Evolutionary conservation across 176 grass and related monocot species (phyloP), one percentile per base, ranked within the genome.

Genomic region (Triticum timopheevii): DNA sequence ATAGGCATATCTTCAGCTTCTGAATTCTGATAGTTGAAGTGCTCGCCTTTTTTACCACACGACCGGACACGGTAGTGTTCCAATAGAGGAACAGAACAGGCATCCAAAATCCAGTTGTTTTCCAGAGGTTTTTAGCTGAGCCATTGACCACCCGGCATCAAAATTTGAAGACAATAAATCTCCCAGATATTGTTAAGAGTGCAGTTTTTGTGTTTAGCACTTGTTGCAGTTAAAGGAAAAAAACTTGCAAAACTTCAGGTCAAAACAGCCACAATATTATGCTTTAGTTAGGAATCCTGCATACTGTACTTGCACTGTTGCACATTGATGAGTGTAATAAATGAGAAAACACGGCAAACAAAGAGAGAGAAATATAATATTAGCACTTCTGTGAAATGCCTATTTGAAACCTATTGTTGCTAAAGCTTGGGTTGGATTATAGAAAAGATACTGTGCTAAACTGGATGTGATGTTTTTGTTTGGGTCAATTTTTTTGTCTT

Each of bases 311-410:
- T 44, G 28, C 42, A 45, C 42, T 45, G 12, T 47, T 47, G 44
- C 10, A n/a, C 68, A 67, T 42, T 66, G 25, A 74, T 66, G 17
- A 66, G 42, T 58, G 35, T 74, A 69, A 75, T 73, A 80, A 84
- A 85, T 23, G 4, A 30, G 65, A 80, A 20, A 62, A 54, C 25
- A 76, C 7, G 19, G 25, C 24, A n/a, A 81, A 82, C 10, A 16
- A 4, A 66, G 25, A 68, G 25, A 61, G 40, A 61, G 40, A 65
- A 59, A 68, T 20, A 22, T 40, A 80, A 35, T 33, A 80, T 54
- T 85, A 42, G 13, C 44, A 44, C 61, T 72, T 58, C 45, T 72
- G 12, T 16, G 4, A 16, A 76, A 71, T 33, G 27, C 56, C 65
- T 4, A 44, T 28, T 76, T 35, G 47, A 85, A 69, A 81, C 36